Percentiles rank a stretch among this genome's conserved stretches.
phyloP scores from a whole-genome alignment of 345 rosid genomes.

The Lepidium aucheri region DNA sequence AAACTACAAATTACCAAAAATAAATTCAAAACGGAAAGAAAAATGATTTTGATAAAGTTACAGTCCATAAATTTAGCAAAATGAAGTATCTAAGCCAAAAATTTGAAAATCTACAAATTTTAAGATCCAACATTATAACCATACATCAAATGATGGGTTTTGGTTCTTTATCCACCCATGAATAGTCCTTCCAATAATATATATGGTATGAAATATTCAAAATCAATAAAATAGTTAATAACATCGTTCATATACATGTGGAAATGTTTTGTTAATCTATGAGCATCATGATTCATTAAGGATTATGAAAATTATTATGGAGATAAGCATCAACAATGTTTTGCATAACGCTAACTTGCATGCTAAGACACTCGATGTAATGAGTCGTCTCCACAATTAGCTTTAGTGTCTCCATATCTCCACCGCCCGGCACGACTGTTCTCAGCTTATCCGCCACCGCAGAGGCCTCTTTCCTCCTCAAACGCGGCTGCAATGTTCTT shows the following conservation, averaged over 20 bases:
- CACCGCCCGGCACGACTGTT: constrained; percentile 9
- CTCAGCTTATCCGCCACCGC: neutral
- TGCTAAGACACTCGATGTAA: constrained; percentile 2
- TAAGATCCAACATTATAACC: too few species aligned
- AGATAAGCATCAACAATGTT: neutral
- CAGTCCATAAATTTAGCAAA: too few species aligned
- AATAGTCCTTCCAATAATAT: neutral
- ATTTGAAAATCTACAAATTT: too few species aligned
- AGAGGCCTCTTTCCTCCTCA: neutral
- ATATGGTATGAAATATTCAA: neutral
- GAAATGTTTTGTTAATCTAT: neutral
- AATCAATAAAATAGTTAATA: neutral
- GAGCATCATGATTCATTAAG: neutral
- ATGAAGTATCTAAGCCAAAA: too few species aligned
- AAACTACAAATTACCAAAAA: too few species aligned
- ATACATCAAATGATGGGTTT: too few species aligned
- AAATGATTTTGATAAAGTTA: too few species aligned
- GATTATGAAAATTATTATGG: neutral
- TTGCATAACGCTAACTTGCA: constrained; percentile 1
- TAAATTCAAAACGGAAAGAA: too few species aligned
- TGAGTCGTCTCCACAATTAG: constrained; percentile 1
- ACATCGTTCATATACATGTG: neutral
- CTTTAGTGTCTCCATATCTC: neutral
- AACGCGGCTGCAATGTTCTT: neutral
- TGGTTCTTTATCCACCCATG: neutral